Evolutionary conservation across 1,139 yeast genomes (phyloP).

Genomic region (Torulaspora pretoriensis): DNA sequence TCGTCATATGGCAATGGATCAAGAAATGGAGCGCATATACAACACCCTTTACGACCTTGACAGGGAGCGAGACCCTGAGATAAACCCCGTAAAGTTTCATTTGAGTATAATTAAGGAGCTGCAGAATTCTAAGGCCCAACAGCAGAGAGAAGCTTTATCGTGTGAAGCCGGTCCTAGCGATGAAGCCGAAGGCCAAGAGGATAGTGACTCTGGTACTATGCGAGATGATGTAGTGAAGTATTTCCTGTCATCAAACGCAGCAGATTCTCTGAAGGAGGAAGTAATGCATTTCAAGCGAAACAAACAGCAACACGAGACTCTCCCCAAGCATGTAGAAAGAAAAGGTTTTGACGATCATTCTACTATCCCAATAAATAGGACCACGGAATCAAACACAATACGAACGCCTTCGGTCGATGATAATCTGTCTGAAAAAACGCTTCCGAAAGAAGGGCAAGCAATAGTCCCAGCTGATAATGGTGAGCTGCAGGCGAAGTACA

Average conservation of each 20-base stretch:
- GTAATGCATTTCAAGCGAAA: constrained; percentile 34
- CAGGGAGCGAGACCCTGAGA: constrained; percentile 32
- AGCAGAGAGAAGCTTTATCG: constrained; percentile 1
- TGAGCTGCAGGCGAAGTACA: constrained; percentile 24
- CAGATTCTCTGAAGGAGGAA: constrained; percentile 32
- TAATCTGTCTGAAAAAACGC: background rate
- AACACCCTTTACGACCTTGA: constrained; percentile 42
- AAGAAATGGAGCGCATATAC: constrained; percentile 74
- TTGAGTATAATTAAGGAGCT: constrained; percentile 35
- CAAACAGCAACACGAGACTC: constrained; percentile 23
- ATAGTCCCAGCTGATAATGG: constrained; percentile 16
- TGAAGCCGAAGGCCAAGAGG: background rate
- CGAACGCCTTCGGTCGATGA: constrained; percentile 2
- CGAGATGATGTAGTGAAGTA: constrained; percentile 26
- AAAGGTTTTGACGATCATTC: background rate
- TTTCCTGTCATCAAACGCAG: constrained; percentile 28
- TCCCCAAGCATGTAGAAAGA: constrained; percentile 4
- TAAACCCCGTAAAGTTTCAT: constrained; percentile 36
- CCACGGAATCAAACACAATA: background rate
- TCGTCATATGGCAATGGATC: constrained; percentile 66
- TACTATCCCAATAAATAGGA: background rate
- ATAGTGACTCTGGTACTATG: constrained; percentile 17
- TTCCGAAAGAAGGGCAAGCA: background rate
- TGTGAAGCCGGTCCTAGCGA: background rate
- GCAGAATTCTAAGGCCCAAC: constrained; percentile 27